Evolutionary conservation across 148 eudicot species (phyloP).

Genomic region (Fagopyrum esculentum): DNA sequence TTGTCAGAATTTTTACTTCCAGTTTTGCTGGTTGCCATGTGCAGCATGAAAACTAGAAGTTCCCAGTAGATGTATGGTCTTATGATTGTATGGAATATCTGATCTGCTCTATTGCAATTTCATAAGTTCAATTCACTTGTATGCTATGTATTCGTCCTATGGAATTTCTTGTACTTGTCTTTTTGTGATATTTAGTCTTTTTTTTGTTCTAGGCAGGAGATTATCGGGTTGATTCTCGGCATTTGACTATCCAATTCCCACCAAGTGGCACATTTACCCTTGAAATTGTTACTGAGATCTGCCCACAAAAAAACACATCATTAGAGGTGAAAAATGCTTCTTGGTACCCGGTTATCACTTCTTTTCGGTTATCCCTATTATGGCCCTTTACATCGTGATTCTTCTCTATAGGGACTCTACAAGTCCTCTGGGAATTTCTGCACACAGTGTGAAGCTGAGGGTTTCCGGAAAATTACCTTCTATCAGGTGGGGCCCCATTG

Average conservation of each 20-base stretch:
- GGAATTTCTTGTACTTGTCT: neutral
- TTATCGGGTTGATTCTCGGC: constrained; percentile 65
- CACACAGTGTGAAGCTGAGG: constrained; percentile 99
- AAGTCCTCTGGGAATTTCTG: constrained; percentile 89
- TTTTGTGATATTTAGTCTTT: neutral
- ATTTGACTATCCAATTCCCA: constrained; percentile 57
- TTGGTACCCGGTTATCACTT: neutral
- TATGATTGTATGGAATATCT: neutral
- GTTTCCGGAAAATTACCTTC: constrained; percentile 92
- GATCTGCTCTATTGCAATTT: neutral
- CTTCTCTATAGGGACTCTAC: constrained; percentile 65
- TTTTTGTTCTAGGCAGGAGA: constrained; percentile 60
- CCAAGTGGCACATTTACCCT: constrained; percentile 67
- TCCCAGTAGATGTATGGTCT: neutral
- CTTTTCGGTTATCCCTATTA: neutral
- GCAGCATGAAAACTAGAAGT: neutral
- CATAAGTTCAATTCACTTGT: neutral
- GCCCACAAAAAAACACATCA: constrained; percentile 88
- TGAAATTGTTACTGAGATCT: constrained; percentile 79
- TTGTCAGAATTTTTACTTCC: neutral
- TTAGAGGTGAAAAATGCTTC: constrained; percentile 52
- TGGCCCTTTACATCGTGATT: constrained; percentile 1
- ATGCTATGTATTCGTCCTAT: neutral
- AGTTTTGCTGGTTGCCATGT: neutral
- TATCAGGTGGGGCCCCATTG: constrained; percentile 56